Percentiles rank a stretch among this genome's conserved stretches.
phyloP scores from a whole-genome alignment of 495 filamentous ascomycete genomes.

The Talaromyces stipitatus region DNA sequence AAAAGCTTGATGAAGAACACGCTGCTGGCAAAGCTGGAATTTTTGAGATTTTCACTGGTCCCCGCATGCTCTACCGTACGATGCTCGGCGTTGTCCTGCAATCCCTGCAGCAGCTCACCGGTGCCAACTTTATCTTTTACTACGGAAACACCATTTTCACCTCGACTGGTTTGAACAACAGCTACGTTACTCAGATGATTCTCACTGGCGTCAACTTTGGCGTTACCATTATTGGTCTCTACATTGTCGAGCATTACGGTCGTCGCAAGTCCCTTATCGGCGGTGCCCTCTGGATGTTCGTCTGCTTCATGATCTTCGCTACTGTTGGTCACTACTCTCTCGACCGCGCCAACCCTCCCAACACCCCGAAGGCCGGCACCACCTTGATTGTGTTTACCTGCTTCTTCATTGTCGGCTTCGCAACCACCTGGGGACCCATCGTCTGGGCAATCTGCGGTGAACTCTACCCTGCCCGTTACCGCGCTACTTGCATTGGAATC shows the following conservation, averaged over 20 bases:
- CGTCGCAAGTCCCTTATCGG: slow-evolving; percentile 58
- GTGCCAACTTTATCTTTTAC: slow-evolving; percentile 79
- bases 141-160: slow-evolving; percentile 69
- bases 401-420: slow-evolving; percentile 56
- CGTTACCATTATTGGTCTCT: slow-evolving; percentile 66
- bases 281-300: slow-evolving; percentile 61
- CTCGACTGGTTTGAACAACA: slow-evolving; percentile 59
- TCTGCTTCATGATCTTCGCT: slow-evolving; percentile 71
- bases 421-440: slow-evolving; percentile 75
- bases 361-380: slow-evolving; percentile 53
- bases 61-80: slow-evolving; percentile 66
- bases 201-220: slow-evolving; percentile 66
- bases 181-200: slow-evolving; percentile 67
- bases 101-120: slow-evolving; percentile 64
- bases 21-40: slow-evolving; percentile 45
- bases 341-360: slow-evolving; percentile 38
- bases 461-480: slow-evolving; percentile 72
- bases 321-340: slow-evolving; percentile 56
- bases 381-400: slow-evolving; percentile 73
- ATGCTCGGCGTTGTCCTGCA: slow-evolving; percentile 63
- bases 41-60: slow-evolving; percentile 63
- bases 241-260: slow-evolving; percentile 62
- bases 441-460: slow-evolving; percentile 76
- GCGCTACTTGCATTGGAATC: slow-evolving; percentile 66
- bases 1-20: slow-evolving; percentile 52